Evolutionary conservation across 1,284 basidiomycete species (phyloP).

Genomic region (Puccinia novopanici): DNA sequence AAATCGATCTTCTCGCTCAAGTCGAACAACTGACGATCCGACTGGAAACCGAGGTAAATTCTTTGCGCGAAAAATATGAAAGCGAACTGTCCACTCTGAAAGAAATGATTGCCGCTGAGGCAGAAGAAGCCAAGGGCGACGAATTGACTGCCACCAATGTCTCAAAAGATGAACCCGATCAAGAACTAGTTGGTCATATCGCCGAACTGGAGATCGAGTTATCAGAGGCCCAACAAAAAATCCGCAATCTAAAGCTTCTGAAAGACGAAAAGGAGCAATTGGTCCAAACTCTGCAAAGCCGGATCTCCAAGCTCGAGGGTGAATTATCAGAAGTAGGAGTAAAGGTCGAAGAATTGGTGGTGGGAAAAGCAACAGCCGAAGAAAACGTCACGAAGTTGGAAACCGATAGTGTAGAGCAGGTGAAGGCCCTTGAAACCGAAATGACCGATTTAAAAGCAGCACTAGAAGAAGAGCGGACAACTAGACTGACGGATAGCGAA

Average conservation of each 20-base stretch:
- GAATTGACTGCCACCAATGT: background rate
- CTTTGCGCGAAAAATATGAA: conserved; percentile 12
- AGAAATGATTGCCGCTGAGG: background rate
- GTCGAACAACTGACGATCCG: background rate
- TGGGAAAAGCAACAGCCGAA: conserved; percentile 3
- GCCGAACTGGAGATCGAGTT: conserved; percentile 1
- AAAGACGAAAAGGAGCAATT: conserved; percentile 18
- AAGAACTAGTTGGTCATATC: background rate
- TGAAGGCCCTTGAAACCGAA: conserved; percentile 25
- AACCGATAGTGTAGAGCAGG: conserved; percentile 23
- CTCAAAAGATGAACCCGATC: conserved; percentile 15
- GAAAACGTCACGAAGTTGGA: conserved; percentile 11
- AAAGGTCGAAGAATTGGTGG: background rate
- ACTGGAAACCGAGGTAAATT: conserved; percentile 17
- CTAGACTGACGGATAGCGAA: conserved; percentile 1
- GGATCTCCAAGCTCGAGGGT: conserved; percentile 10
- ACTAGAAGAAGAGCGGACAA: conserved; percentile 3
- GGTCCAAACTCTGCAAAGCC: conserved; percentile 15
- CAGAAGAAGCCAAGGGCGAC: background rate
- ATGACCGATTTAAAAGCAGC: conserved; percentile 27
- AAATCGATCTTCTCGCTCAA: background rate
- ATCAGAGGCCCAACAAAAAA: conserved; percentile 6
- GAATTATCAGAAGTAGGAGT: conserved; percentile 16
- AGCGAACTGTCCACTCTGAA: background rate
- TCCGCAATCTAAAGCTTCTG: conserved; percentile 5